A percentile compares a stretch with the other conserved stretches of the same genome.
These are phyloP conservation scores for Meyerozyma sp. DNA, from an alignment of 1,139 yeast genomes.

Conservation along the genomic window DNA sequence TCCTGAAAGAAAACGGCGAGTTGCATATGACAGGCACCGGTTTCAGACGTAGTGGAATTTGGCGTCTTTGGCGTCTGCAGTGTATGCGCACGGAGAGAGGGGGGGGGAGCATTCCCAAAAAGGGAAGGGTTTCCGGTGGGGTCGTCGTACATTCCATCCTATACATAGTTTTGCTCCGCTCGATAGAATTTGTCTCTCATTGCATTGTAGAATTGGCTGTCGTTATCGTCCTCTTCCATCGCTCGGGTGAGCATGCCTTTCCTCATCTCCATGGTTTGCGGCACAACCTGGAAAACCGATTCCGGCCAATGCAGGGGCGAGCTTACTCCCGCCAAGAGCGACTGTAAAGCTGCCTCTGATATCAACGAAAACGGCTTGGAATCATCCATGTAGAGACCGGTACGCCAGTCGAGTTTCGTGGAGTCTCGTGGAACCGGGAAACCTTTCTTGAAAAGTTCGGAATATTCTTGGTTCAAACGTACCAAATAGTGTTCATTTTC, in stretches of 20 bases:
- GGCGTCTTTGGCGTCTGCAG: too few relatives aligned
- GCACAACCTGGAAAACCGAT: not conserved
- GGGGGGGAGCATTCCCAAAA: not conserved
- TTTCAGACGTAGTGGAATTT: too few relatives aligned
- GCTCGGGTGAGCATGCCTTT: not conserved
- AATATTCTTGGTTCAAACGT: not conserved
- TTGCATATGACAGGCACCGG: too few relatives aligned
- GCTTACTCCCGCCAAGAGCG: not conserved
- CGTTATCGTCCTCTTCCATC: not conserved
- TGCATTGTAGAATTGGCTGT: not conserved
- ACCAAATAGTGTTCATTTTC: not conserved
- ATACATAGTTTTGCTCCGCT: not conserved
- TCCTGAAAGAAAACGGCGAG: too few relatives aligned
- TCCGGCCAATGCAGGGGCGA: not conserved
- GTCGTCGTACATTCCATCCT: not conserved
- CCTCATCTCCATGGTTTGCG: not conserved
- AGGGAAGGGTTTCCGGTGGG: not conserved
- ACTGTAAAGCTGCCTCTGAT: not conserved
- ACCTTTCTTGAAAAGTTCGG: not conserved
- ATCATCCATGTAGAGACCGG: conserved; percentile 1
- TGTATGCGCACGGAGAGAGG: not conserved
- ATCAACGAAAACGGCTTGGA: not conserved
- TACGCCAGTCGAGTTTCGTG: not conserved
- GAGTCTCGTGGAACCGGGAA: not conserved
- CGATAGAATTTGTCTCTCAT: not conserved